Evolutionary conservation across 306 rosid species (phyloP), one percentile per base, ranked within the genome.

Genomic region (Gynostemma pentaphyllum): DNA sequence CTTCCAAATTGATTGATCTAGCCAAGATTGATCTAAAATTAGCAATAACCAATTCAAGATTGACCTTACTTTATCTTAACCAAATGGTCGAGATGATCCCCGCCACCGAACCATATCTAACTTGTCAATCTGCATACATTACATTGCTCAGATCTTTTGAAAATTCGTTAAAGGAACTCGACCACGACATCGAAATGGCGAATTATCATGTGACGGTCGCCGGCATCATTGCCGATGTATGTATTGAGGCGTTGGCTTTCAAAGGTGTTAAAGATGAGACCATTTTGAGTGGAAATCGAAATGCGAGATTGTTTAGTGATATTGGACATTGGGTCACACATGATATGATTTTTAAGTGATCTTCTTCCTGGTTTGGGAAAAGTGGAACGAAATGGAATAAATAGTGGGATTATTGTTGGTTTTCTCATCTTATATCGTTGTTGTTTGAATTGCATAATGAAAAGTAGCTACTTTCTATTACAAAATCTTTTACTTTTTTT

Each of bases 91-190:
- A 15, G 27, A 0, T 0, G 26, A 21, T 0, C 22, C n/a, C n/a
- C n/a, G n/a, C n/a, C n/a, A n/a, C n/a, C n/a, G n/a, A n/a, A n/a
- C n/a, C n/a, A n/a, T n/a, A n/a, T n/a, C n/a, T n/a, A n/a, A n/a
- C n/a, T n/a, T n/a, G n/a, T n/a, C n/a, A n/a, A n/a, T n/a, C n/a
- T n/a, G n/a, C n/a, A n/a, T n/a, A n/a, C n/a, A n/a, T n/a, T n/a
- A n/a, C n/a, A n/a, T 29, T 16, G 32, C 18, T 47, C 4, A 30
- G 7, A 2, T 66, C 76, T 0, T 78, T 81, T 70, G 45, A 2
- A 5, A 51, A 72, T 16, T 39, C 78, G 0, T n/a, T 46, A 2
- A 0, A 0, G 0, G 83, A 68, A 57, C 5, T 82, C 2, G 8
- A 5, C 0, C 67, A 57, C 0, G 79, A 75, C 45, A 9, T 64